Evolutionary conservation across 208 protist species (phyloP).

Genomic region (Acanthamoeba sp.): DNA sequence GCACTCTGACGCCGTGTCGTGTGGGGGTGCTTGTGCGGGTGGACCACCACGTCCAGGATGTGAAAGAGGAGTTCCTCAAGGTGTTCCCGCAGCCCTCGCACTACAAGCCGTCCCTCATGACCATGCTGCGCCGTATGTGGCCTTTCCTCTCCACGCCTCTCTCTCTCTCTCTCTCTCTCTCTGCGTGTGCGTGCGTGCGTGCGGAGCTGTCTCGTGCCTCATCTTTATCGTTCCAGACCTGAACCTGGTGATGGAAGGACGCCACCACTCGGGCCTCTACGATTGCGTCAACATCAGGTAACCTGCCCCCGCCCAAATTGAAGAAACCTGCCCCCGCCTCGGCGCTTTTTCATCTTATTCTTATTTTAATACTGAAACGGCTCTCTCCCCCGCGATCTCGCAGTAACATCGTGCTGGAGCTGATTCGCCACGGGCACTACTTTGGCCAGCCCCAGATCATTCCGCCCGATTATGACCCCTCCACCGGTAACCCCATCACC

Average conservation of each 20-base stretch:
- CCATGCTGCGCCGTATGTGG: slow-evolving; percentile 38
- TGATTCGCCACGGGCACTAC: slow-evolving; percentile 41
- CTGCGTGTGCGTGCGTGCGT: neutral
- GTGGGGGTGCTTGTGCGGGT: neutral
- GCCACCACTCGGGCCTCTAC: slow-evolving; percentile 59
- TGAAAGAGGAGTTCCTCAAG: slow-evolving; percentile 67
- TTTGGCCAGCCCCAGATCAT: neutral
- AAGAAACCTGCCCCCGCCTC: neutral
- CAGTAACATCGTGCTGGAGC: slow-evolving; percentile 56
- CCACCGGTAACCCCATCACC: neutral
- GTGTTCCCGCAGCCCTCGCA: slow-evolving; percentile 41
- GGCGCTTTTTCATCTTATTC: neutral
- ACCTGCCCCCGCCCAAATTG: neutral
- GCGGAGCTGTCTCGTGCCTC: neutral
- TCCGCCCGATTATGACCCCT: slow-evolving; percentile 25
- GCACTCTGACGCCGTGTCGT: neutral
- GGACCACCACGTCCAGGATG: neutral
- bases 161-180: neutral
- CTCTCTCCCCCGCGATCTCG: too few species aligned
- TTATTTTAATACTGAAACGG: too few species aligned
- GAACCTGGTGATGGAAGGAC: slow-evolving; percentile 56
- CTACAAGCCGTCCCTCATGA: slow-evolving; percentile 58
- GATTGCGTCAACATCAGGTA: slow-evolving; percentile 69
- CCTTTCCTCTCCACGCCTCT: neutral
- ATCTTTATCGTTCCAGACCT: neutral